These are phyloP conservation scores for Adansonia grandidieri DNA, from an alignment of 441 rosid species.

Conservation along the genomic window DNA sequence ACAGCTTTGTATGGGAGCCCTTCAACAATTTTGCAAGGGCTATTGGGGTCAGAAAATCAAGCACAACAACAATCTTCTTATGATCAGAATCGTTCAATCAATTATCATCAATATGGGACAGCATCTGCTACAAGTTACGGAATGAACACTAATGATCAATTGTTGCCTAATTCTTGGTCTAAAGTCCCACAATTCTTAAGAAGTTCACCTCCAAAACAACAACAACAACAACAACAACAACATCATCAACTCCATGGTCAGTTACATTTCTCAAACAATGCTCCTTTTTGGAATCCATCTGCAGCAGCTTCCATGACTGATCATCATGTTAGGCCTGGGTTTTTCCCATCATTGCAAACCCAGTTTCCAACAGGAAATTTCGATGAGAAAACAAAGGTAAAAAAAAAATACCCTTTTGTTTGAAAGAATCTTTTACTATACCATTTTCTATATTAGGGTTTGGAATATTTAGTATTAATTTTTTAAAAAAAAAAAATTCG, in stretches of 20 bases:
- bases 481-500: neutral
- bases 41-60: slow-evolving; percentile 41
- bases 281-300: slow-evolving; percentile 91
- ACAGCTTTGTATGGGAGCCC: slow-evolving; percentile 57
- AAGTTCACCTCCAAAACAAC: slow-evolving; percentile 70
- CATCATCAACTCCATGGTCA: slow-evolving; percentile 56
- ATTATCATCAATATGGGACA: slow-evolving; percentile 44
- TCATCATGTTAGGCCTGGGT: slow-evolving; percentile 59
- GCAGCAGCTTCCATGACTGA: slow-evolving; percentile 50
- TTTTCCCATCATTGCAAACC: slow-evolving; percentile 60
- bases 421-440: neutral
- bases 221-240: slow-evolving; percentile 46
- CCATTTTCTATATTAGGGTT: slow-evolving; percentile 20
- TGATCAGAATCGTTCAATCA: slow-evolving; percentile 32
- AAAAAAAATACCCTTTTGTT: neutral
- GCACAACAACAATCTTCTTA: slow-evolving; percentile 49
- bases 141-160: slow-evolving; percentile 37
- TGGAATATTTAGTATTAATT: slow-evolving; percentile 19
- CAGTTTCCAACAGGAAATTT: slow-evolving; percentile 56
- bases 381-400: slow-evolving; percentile 78
- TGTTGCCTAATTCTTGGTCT: slow-evolving; percentile 55
- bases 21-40: slow-evolving; percentile 60
- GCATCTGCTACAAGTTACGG: slow-evolving; percentile 43
- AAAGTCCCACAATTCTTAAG: slow-evolving; percentile 67
- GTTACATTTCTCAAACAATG: slow-evolving; percentile 86